phyloP scores from a whole-genome alignment of 345 rosid species.

The Chamaenerion angustifolium region DNA sequence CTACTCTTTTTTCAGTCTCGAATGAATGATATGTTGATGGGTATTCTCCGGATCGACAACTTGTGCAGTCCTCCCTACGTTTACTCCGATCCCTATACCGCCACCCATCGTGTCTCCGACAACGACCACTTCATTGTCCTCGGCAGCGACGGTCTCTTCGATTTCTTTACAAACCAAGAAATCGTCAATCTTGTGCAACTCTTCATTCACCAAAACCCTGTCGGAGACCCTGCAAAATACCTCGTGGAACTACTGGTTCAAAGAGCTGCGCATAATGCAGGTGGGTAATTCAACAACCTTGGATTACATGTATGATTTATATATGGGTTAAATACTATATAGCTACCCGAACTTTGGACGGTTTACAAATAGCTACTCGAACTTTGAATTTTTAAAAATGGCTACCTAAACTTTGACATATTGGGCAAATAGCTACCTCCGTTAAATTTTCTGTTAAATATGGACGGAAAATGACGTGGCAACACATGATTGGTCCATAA shows the following conservation, averaged over 20 bases:
- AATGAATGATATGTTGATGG: constrained; percentile 18
- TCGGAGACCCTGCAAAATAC: constrained; percentile 15
- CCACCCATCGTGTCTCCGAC: constrained; percentile 11
- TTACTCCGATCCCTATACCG: constrained; percentile 10
- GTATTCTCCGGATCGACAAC: constrained; percentile 12
- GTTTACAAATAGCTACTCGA: no score
- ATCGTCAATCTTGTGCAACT: constrained; percentile 8
- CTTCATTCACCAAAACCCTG: constrained; percentile 11
- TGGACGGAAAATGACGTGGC: no score
- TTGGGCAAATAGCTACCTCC: no score
- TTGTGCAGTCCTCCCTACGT: constrained; percentile 14
- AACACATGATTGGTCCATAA: no score
- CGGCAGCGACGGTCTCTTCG: constrained; percentile 16
- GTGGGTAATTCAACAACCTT: background rate
- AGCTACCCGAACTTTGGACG: no score
- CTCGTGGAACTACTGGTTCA: constrained; percentile 13
- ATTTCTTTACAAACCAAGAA: constrained; percentile 14
- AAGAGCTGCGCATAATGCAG: constrained; percentile 11
- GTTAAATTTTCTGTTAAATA: no score
- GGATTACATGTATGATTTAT: no score
- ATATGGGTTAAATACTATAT: no score
- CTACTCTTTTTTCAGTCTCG: background rate
- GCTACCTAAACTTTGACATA: no score
- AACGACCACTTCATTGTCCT: constrained; percentile 12
- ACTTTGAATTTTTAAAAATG: no score